Evolutionary conservation across 805 yeast genomes (phyloP).

Genomic region (Metschnikowia reukaufii): DNA sequence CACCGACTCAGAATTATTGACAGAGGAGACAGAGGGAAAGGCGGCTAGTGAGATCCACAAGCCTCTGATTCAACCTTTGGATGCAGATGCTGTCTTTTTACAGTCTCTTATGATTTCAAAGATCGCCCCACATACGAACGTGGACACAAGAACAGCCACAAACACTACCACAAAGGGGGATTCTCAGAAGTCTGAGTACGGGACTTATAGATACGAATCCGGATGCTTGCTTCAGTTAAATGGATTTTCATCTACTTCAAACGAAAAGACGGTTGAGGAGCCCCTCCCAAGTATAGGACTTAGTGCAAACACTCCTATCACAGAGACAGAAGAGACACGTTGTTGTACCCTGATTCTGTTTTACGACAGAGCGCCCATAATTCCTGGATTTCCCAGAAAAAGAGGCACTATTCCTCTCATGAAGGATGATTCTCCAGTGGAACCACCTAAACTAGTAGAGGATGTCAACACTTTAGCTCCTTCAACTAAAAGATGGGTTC

Average conservation of each 20-base stretch:
- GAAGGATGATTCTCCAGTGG: too few relatives aligned
- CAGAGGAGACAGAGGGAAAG: neutral
- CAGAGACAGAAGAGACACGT: neutral
- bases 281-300: neutral
- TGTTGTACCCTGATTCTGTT: neutral
- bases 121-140: neutral
- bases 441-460: slow-evolving; percentile 63
- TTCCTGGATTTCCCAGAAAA: too few relatives aligned
- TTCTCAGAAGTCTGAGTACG: neutral
- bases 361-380: neutral
- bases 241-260: neutral
- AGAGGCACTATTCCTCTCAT: too few relatives aligned
- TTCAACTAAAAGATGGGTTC: slow-evolving; percentile 91
- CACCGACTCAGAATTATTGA: neutral
- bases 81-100: neutral
- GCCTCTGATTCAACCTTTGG: neutral
- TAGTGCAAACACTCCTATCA: neutral
- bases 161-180: neutral
- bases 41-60: neutral
- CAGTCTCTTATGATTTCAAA: neutral
- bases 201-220: neutral
- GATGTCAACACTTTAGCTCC: slow-evolving; percentile 79
- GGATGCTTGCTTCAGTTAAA: neutral
- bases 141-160: neutral
- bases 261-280: neutral